Percentiles rank a stretch among this genome's conserved stretches.
phyloP scores from a whole-genome alignment of 176 grass and related monocot species.

The Otatea glauca region DNA sequence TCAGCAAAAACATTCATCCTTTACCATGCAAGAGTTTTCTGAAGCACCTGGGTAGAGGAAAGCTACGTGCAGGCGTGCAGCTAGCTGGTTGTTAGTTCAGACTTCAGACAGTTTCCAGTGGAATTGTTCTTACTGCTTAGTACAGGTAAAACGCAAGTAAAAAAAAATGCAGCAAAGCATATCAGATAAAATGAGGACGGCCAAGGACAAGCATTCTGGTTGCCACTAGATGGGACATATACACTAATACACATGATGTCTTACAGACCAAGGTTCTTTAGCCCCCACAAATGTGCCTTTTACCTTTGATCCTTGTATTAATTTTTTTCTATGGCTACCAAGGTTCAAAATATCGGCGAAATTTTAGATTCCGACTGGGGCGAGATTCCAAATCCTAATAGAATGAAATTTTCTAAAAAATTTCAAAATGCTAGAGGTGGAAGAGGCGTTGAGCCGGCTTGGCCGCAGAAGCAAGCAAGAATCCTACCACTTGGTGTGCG shows the following conservation, averaged over 20 bases:
- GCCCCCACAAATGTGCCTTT: constrained; percentile 14
- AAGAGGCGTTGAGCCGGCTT: constrained; percentile 25
- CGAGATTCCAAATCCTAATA: no score
- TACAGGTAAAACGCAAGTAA: neutral
- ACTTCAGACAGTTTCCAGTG: neutral
- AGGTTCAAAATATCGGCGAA: no score
- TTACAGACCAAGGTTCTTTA: constrained; percentile 36
- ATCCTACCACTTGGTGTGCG: constrained; percentile 33
- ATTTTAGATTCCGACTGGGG: no score
- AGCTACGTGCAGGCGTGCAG: neutral
- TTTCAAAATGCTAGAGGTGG: neutral
- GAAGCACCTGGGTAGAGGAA: neutral
- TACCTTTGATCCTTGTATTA: neutral
- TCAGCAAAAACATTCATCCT: neutral
- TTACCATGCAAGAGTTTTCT: neutral
- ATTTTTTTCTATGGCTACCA: neutral
- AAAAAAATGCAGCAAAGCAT: neutral
- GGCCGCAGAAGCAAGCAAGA: constrained; percentile 55
- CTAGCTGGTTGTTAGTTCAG: neutral
- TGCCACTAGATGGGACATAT: neutral
- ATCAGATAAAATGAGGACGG: neutral
- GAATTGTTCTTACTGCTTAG: neutral
- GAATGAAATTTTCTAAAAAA: no score
- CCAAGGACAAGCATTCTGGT: neutral
- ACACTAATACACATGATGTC: neutral